These are phyloP conservation scores for Amanita muscaria DNA, from an alignment of 768 basidiomycete species.

Conservation along the genomic window DNA sequence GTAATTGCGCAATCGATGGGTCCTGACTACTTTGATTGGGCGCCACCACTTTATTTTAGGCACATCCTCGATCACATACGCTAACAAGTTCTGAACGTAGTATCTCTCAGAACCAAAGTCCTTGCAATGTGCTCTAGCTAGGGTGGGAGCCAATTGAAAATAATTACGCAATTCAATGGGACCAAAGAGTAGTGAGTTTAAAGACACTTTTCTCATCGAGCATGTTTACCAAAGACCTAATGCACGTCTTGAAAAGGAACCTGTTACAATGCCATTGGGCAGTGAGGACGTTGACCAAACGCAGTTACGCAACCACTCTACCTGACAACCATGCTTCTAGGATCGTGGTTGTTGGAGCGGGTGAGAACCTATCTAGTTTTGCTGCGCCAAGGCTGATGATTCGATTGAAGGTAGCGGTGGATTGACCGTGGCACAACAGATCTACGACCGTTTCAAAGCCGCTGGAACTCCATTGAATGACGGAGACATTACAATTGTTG, in stretches of 20 bases:
- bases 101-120: too few relatives aligned
- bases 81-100: too few relatives aligned
- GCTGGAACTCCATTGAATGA: constrained; percentile 58
- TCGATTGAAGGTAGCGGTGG: constrained; percentile 70
- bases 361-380: too few relatives aligned
- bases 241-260: background rate
- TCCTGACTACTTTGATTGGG: constrained; percentile 82
- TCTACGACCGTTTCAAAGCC: constrained; percentile 69
- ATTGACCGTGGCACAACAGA: constrained; percentile 77
- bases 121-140: too few relatives aligned
- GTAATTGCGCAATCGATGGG: constrained; percentile 72
- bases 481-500: constrained; percentile 82
- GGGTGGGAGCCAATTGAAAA: too few relatives aligned
- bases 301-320: constrained; percentile 28
- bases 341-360: constrained; percentile 81
- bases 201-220: too few relatives aligned
- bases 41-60: too few relatives aligned
- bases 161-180: constrained; percentile 7
- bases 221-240: background rate
- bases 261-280: background rate
- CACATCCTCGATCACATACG: too few relatives aligned
- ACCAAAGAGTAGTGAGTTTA: too few relatives aligned
- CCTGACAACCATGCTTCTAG: constrained; percentile 42
- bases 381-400: too few relatives aligned
- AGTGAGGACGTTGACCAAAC: constrained; percentile 12